These are phyloP conservation scores for Cytospora leucostoma DNA, from an alignment of 2,329 filamentous ascomycete species.

Conservation along the genomic window DNA sequence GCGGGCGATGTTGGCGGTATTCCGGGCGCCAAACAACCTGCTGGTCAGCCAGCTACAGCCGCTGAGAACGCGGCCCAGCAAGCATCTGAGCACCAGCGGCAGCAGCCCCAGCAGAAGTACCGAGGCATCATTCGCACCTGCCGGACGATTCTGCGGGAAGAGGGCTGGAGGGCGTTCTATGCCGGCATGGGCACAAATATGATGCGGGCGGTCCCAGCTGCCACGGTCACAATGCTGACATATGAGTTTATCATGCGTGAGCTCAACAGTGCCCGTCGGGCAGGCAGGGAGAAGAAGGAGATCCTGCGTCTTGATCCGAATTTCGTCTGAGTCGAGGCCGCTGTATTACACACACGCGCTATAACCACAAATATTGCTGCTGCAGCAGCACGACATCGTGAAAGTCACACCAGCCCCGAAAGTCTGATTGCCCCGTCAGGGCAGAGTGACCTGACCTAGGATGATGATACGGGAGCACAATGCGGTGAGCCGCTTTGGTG, in stretches of 20 bases:
- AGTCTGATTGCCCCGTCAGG: not conserved
- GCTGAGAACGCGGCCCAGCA: conserved; percentile 35
- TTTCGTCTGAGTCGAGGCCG: conserved; percentile 16
- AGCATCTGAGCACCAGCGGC: conserved; percentile 31
- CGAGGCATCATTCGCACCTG: conserved; percentile 79
- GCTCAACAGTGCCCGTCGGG: conserved; percentile 48
- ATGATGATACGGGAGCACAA: conserved; percentile 2
- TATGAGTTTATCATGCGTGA: conserved; percentile 76
- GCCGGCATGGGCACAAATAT: conserved; percentile 97
- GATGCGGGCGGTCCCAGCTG: conserved; percentile 91
- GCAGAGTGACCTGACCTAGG: conserved; percentile 1
- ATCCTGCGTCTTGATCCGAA: conserved; percentile 14
- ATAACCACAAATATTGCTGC: not conserved
- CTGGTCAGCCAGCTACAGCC: conserved; percentile 46
- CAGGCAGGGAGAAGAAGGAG: conserved; percentile 42
- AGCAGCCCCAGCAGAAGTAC: conserved; percentile 58
- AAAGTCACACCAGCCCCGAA: not conserved
- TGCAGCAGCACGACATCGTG: not conserved
- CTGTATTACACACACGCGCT: not conserved
- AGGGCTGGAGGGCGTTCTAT: conserved; percentile 96
- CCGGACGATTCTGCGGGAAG: conserved; percentile 81
- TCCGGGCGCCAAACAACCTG: conserved; percentile 39
- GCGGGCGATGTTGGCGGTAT: conserved; percentile 52
- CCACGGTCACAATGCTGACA: conserved; percentile 96
- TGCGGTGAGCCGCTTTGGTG: conserved; percentile 3